Base-by-base conservation (phyloP, 352 stramenopile genomes). In the Globisporangium echinulatum region DNA sequence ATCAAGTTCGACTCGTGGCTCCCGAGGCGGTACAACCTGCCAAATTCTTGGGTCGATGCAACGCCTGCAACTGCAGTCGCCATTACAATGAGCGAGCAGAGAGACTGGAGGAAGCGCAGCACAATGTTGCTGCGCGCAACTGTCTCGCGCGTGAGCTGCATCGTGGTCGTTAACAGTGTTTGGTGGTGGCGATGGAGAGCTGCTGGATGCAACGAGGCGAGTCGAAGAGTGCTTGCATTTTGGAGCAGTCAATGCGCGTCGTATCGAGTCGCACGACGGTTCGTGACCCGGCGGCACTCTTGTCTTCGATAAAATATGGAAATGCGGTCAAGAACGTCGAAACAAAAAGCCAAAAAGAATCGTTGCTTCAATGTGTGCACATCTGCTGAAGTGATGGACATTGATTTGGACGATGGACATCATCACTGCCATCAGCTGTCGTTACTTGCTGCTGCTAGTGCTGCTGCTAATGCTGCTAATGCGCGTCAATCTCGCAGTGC, bases 51-150 rank as follows among this genome's bases (percentile, higher is more conserved):
- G 37, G 14, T 64, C 46, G 52, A 54, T 5, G 39, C 47, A 54
- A 64, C 61, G 38, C 52, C 59, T 14, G 49, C 46, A 15, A 42
- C 59, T 9, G 62, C 33, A 6, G 52, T 61, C 25, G 52, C 48
- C n/a, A 63, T 54, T 17, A 68, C 49, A 4, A 76, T 54, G 53
- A 82, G 19, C 58, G 72, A 72, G 13, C 59, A 59, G 13, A 67
- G 5, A 46, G 71, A 49, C 49, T 82, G 72, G 17, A 75, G 19
- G 14, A 58, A 51, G 1, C 72, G 70, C 7, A 79, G 63, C 38
- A 57, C 4, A 19, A 69, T 70, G 46, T 53, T 66, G 15, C 58
- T 14, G 17, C 69, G 58, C 10, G 66, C 70, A 40, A 75, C 62
- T n/a, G 44, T 46, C 42, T 69, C 68, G 17, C 70, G 70, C 37